Evolutionary conservation across 2,329 filamentous ascomycete genomes (phyloP), one percentile per base, ranked within the genome.

Genomic region (Bertia moriformis): DNA sequence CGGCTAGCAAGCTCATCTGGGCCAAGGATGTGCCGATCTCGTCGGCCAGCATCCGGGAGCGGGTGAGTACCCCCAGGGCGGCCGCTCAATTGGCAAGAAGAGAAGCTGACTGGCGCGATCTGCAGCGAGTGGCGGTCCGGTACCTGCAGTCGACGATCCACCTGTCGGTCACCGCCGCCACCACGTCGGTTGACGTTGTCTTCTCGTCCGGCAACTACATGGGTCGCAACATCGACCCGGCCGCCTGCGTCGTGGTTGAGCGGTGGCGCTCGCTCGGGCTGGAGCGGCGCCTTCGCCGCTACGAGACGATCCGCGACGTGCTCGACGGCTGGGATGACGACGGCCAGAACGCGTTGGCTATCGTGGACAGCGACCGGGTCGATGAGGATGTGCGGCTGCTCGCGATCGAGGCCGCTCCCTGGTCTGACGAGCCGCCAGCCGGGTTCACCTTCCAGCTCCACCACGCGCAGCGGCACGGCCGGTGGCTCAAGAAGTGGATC

Each of bases 271-370:
- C 77, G 35, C 69, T 91, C 1, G 85, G 85, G 19, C 66, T 96
- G 2, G 83, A 93, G 55, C 76, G 89, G 29, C 81, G 83, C 1
- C 61, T 96, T 18, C 80, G 89, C 30, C 78, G 77, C 29, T 95
- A 94, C 53, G 89, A 96, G 60, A 76, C 75, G 44, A 71, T 96
- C 20, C 75, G 85, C 43, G 85, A 94, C 50, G 73, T 94, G 17
- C 73, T 95, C 69, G 93, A 93, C 55, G 93, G 87, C 0, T 96
- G 89, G 89, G 84, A 93, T 43, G 67, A 70, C 33, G 87, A 94
- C 54, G 66, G 69, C 2, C 79, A 87, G 48, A 91, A 93, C 50
- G 67, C 71, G 4, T 65, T 96, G 13, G 60, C 83, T 14, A 67
- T 95, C 17, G 61, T 79, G 40, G 67, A 78, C 13, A 64, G 69